Percentiles rank a stretch among this genome's conserved stretches.
phyloP scores from a whole-genome alignment of 306 rosid genomes.

The Sophora flavescens region DNA sequence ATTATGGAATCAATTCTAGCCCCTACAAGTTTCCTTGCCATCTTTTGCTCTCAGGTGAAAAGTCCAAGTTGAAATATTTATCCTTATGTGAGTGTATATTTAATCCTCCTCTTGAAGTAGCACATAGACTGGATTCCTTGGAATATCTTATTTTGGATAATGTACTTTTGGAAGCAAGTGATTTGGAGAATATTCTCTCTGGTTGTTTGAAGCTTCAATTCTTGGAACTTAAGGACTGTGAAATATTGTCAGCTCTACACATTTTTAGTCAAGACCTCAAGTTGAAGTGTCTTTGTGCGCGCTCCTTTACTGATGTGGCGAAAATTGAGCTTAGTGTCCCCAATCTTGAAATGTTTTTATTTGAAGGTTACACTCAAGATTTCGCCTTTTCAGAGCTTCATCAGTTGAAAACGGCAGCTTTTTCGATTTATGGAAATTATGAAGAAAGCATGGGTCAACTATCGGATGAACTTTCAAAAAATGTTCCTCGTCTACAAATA shows the following conservation, averaged over 20 bases:
- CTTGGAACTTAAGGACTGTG: not conserved
- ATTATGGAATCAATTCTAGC: not conserved
- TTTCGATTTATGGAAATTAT: not conserved
- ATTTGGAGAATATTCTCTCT: not conserved
- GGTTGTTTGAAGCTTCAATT: not conserved
- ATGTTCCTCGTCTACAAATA: not conserved
- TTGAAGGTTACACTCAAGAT: not conserved
- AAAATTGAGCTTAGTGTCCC: not conserved
- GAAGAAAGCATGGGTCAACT: not conserved
- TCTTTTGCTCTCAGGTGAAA: not conserved
- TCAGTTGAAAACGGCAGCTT: not conserved
- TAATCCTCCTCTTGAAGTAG: not conserved
- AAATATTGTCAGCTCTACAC: not conserved
- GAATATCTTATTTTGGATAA: not conserved
- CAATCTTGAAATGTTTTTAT: not conserved
- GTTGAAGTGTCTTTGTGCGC: not conserved
- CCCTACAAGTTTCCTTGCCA: slow-evolving; percentile 8
- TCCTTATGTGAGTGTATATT: not conserved
- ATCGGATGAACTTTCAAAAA: not conserved
- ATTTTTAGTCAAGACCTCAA: not conserved
- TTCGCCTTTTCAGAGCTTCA: not conserved
- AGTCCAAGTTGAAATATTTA: not conserved
- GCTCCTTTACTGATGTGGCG: not conserved
- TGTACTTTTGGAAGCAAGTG: not conserved
- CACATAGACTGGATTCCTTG: not conserved